These are phyloP conservation scores for Pterocarpus macrocarpus DNA, from an alignment of 306 rosid species.

Conservation along the genomic window DNA sequence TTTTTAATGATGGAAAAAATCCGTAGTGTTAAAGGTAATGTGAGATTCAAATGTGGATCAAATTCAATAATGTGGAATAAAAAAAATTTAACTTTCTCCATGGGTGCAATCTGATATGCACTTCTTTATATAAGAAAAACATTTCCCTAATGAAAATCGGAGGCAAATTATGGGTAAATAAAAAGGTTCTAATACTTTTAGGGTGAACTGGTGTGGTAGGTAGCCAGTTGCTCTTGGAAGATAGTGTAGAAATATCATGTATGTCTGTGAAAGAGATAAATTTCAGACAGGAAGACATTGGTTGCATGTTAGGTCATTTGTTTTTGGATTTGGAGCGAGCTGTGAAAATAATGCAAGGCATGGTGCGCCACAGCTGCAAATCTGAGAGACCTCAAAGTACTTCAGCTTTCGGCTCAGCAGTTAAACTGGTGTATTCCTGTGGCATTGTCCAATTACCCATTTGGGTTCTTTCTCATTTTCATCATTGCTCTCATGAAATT, in stretches of 20 bases:
- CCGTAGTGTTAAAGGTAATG: too few species aligned
- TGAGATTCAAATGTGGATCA: too few species aligned
- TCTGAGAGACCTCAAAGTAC: too few species aligned
- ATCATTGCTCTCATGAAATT: neutral
- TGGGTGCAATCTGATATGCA: neutral
- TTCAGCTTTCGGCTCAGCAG: neutral
- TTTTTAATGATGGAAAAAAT: too few species aligned
- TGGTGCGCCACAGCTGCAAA: conserved; percentile 34
- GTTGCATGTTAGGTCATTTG: conserved; percentile 36
- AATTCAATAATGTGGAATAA: too few species aligned
- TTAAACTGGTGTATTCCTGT: neutral
- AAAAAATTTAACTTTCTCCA: too few species aligned
- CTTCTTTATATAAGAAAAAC: neutral
- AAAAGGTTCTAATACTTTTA: neutral
- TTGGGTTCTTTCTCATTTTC: neutral
- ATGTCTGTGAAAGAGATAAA: neutral
- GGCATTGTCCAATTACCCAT: neutral
- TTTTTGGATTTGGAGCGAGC: neutral
- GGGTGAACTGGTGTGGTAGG: neutral
- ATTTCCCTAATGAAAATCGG: neutral
- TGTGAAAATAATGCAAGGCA: conserved; percentile 42
- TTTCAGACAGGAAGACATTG: conserved; percentile 31
- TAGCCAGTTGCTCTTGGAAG: conserved; percentile 21
- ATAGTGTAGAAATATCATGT: conserved; percentile 8
- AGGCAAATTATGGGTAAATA: neutral